Evolutionary conservation across 1,284 basidiomycete species (phyloP), one percentile per base, ranked within the genome.

Genomic region (Cryptococcus hybrid): DNA sequence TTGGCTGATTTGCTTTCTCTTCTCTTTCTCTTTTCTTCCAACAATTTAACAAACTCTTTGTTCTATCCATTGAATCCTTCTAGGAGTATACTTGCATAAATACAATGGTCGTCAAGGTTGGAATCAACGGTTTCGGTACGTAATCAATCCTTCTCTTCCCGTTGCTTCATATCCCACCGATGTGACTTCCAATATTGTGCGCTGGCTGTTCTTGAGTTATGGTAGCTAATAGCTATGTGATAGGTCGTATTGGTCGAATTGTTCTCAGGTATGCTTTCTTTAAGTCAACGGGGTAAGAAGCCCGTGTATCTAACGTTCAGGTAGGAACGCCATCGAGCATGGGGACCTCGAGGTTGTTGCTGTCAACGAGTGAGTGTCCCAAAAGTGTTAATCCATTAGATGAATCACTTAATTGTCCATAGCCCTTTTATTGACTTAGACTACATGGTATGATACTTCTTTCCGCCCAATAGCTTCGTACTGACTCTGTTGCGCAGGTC

Each of bases 241-340:
- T 62, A 92, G 92, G 93, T 83, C 92, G 93, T 84, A 96, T 96
- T 75, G 93, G 94, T 78, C 92, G 93, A 81, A 96, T 99, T 78
- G 96, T 99, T 68, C 84, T 91, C 81, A 89, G 73, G 70, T 72
- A 56, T 37, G 65, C 47, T 39, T 35, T 40, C 30, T 7, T 30
- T 3, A 34, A 13, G 8, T 40, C 7, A 5, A 44, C 24, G 3
- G 47, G 11, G 39, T 24, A 12, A n/a, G 13, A 24, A 2, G 2
- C 30, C 13, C 34, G 46, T 8, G 9, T 9, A n/a, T 47, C 18
- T 24, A 15, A 40, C 36, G 11, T 18, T 15, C 15, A 8, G 24
- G 3, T 44, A 72, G 95, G 75, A 98, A 98, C 84, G 92, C 92
- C 57, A 83, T 97, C 70, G 81, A 86, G 69, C 82, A 86, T 76